Base-by-base conservation (phyloP, 768 basidiomycete genomes). In the Strobilomyces dryophilus region DNA sequence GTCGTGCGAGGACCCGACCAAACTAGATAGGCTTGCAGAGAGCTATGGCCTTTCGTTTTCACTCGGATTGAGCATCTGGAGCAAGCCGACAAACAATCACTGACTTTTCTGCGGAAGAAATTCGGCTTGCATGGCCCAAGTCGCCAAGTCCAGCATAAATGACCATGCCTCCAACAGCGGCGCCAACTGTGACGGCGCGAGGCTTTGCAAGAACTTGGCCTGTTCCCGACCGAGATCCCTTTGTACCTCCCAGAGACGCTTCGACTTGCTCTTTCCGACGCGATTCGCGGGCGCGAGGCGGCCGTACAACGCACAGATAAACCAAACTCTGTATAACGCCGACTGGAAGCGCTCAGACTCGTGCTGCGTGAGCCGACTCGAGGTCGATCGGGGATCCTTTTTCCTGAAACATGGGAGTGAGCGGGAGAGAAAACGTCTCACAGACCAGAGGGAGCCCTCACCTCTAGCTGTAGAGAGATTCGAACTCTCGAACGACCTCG, bases 341-440 rank as follows among this genome's bases (percentile, higher is more conserved):
- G 53, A 40, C 9, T 56, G 57, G 40, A 73, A 72, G 8, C 60
- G 63, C n/a, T 57, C 35, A n/a, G 72, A 69, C 52, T 77, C 76
- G 8, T 20, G 24, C 2, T 40, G 27, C 11, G 69, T 57, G 8
- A 76, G 63, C n/a, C 51, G 58, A 51, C 70, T 73, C 15, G 51
- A 61, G 4, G 31, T 20, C n/a, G 66, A 72, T 15, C 59, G 55
- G 9, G 70, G 70, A 52, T 76, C 71, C 52, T 76, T 74, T 53
- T 71, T 48, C 49, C 76, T 76, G 43, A 27, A 39, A 40, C 14
- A 5, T 2, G 45, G 14, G 20, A 21, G 43, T 61, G 50, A 58
- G 59, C 29, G 24, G 9, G 15, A 17, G 14, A 20, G 24, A 4
- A 11, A 40, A 35, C 3, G 14, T 27, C 42, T 6, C 2, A 12